phyloP scores from a whole-genome alignment of 2,329 filamentous ascomycete species.

The Byssoonygena ceratinophila region DNA sequence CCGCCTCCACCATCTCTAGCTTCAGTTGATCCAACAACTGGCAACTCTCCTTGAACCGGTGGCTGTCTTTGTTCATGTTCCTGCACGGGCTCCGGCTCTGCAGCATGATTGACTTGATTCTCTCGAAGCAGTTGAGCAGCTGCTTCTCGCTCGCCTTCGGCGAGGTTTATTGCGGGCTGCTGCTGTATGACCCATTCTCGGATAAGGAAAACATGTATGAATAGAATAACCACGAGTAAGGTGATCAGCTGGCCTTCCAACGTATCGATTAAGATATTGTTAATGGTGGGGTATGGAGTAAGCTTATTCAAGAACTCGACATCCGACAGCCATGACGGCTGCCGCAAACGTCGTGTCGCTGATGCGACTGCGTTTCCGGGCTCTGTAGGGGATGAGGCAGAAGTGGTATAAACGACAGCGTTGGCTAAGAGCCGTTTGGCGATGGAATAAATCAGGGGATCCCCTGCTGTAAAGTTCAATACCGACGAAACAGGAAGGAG shows the following conservation, averaged over 20 bases:
- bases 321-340: conserved; percentile 48
- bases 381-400: conserved; percentile 23
- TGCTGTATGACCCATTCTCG: conserved; percentile 97
- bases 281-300: conserved; percentile 61
- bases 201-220: conserved; percentile 94
- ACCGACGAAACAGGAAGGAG: conserved; percentile 32
- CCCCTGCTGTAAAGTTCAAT: conserved; percentile 33
- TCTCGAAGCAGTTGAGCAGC: conserved; percentile 39
- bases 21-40: conserved; percentile 2
- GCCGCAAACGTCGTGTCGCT: conserved; percentile 25
- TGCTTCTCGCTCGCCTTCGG: conserved; percentile 43
- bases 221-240: conserved; percentile 77
- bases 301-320: conserved; percentile 44
- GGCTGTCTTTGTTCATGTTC: conserved; percentile 13
- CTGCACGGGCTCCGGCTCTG: conserved; percentile 12
- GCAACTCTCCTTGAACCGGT: neutral
- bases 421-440: conserved; percentile 36
- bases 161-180: conserved; percentile 82
- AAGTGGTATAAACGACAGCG: conserved; percentile 21
- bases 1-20: neutral
- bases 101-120: conserved; percentile 21
- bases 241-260: conserved; percentile 93
- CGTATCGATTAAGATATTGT: conserved; percentile 68
- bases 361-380: conserved; percentile 23
- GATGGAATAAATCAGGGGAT: conserved; percentile 39